Conservation (phyloP, 257 asterid species). For the Coffea canephora region DNA sequence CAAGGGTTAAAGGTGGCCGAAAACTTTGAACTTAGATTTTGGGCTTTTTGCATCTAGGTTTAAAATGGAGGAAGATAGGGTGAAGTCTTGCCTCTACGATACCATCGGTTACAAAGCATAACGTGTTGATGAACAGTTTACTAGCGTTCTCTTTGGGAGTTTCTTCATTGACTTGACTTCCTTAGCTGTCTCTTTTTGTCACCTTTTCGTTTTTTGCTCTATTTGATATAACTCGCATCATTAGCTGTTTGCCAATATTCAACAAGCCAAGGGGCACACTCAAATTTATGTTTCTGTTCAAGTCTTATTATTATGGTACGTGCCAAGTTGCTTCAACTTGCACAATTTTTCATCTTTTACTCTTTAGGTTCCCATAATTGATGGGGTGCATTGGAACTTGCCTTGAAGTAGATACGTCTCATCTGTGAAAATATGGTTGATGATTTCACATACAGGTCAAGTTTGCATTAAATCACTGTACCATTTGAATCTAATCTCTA, state of each 20-base stretch:
- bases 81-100: neutral
- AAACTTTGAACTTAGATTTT: neutral
- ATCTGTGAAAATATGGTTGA: neutral
- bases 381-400: too few relatives aligned
- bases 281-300: neutral
- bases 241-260: neutral
- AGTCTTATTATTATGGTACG: neutral
- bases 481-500: neutral
- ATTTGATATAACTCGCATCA: neutral
- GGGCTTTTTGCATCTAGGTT: neutral
- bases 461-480: neutral
- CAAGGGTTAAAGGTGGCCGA: neutral
- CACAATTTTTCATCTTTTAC: neutral
- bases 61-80: neutral
- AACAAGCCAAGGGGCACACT: neutral
- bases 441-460: neutral
- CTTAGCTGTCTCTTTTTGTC: neutral
- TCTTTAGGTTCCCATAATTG: neutral
- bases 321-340: neutral
- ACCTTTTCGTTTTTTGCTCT: neutral
- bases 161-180: neutral
- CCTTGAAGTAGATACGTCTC: too few relatives aligned
- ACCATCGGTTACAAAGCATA: too few relatives aligned
- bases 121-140: too few relatives aligned
- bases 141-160: too few relatives aligned